Conservation (phyloP, 2,329 filamentous ascomycete genomes). For the Ceratocystis lukuohia region DNA sequence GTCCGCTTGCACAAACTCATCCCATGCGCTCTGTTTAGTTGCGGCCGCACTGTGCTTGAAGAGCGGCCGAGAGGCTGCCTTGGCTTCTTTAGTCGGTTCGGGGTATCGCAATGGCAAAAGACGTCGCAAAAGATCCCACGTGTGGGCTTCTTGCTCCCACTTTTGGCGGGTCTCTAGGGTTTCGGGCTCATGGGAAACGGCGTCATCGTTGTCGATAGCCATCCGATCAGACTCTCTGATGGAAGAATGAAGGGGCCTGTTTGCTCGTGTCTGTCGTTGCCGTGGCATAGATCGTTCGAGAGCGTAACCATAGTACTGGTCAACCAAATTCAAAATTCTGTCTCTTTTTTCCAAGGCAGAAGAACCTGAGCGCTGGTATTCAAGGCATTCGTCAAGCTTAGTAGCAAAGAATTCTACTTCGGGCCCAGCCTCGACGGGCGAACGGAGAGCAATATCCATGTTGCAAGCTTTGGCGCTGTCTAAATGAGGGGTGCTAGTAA, state of each 20-base stretch:
- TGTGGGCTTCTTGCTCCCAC: slow-evolving; percentile 74
- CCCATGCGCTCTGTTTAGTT: slow-evolving; percentile 25
- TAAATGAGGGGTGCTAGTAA: background rate
- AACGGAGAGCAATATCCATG: slow-evolving; percentile 17
- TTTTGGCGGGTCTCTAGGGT: slow-evolving; percentile 28
- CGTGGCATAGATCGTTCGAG: slow-evolving; percentile 30
- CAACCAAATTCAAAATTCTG: slow-evolving; percentile 54
- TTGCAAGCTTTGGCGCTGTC: background rate
- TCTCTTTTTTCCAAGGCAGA: slow-evolving; percentile 42
- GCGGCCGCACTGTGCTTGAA: slow-evolving; percentile 9
- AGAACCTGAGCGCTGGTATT: slow-evolving; percentile 25
- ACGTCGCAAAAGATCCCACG: slow-evolving; percentile 73
- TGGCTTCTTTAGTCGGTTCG: slow-evolving; percentile 18
- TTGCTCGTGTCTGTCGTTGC: slow-evolving; percentile 1
- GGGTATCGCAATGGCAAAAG: slow-evolving; percentile 59
- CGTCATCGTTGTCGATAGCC: slow-evolving; percentile 40
- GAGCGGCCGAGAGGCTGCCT: slow-evolving; percentile 11
- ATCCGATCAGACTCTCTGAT: slow-evolving; percentile 25
- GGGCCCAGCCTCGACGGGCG: slow-evolving; percentile 40
- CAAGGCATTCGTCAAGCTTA: slow-evolving; percentile 61
- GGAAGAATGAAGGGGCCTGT: slow-evolving; percentile 27
- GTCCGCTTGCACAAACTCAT: slow-evolving; percentile 62
- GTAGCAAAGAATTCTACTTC: slow-evolving; percentile 83
- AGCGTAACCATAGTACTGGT: slow-evolving; percentile 49
- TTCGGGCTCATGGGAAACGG: slow-evolving; percentile 23